phyloP scores from a whole-genome alignment of 2,329 filamentous ascomycete species.

The Epichloe hybrida region DNA sequence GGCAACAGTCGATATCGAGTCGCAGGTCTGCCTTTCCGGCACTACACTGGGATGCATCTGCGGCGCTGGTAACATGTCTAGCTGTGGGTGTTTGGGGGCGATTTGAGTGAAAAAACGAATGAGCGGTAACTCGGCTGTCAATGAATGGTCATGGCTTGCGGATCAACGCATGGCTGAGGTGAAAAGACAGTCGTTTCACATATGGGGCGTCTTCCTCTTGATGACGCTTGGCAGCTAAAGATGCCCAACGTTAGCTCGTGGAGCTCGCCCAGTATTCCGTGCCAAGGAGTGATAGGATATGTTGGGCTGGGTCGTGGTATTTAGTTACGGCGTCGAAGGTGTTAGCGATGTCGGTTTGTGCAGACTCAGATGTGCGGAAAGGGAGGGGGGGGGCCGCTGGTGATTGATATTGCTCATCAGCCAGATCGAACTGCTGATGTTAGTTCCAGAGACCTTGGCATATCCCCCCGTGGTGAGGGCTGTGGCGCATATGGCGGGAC shows the following conservation, averaged over 20 bases:
- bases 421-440: neutral
- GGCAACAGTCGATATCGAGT: conserved; percentile 10
- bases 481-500: no score
- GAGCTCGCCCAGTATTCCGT: neutral
- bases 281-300: neutral
- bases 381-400: neutral
- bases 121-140: conserved; percentile 12
- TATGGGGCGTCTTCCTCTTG: conserved; percentile 18
- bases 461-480: no score
- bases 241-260: neutral
- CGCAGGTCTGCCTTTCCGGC: conserved; percentile 28
- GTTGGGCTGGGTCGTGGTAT: neutral
- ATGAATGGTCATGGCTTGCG: conserved; percentile 29
- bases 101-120: conserved; percentile 3
- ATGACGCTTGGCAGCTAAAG: conserved; percentile 1
- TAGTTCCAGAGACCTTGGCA: no score
- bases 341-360: neutral
- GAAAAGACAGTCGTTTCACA: conserved; percentile 22
- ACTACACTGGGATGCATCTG: conserved; percentile 38
- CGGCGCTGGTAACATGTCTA: conserved; percentile 35
- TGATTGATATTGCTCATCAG: neutral
- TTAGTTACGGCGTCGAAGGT: neutral
- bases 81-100: neutral
- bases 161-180: conserved; percentile 27
- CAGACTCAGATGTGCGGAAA: neutral